Evolutionary conservation across 176 grass and related monocot genomes (phyloP).

Genomic region (Eremochloa ophiuroides): DNA sequence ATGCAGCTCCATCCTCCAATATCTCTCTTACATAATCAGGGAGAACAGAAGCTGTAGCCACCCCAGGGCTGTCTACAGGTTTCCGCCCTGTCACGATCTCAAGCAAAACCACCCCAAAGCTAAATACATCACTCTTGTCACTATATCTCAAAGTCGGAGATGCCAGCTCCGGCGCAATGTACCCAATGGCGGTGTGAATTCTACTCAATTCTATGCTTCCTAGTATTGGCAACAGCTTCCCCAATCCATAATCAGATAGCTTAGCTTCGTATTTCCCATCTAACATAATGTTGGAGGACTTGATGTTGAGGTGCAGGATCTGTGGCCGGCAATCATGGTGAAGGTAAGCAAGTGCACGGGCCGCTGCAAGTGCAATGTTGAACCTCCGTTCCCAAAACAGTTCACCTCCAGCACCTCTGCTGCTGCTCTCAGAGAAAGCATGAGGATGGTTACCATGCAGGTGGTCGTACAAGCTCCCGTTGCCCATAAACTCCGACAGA

Average conservation of each 20-base stretch:
- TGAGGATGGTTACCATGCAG: conserved; percentile 50
- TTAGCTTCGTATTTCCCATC: conserved; percentile 82
- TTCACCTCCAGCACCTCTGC: conserved; percentile 36
- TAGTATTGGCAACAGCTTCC: conserved; percentile 76
- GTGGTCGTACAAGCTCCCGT: conserved; percentile 77
- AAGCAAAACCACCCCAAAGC: conserved; percentile 91
- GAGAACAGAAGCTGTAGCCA: conserved; percentile 44
- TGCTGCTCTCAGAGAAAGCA: conserved; percentile 42
- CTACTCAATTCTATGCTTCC: conserved; percentile 74
- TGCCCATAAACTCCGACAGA: conserved; percentile 67
- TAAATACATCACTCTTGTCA: conserved; percentile 95
- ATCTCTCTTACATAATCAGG: conserved; percentile 75
- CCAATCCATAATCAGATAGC: conserved; percentile 89
- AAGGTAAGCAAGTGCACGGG: conserved; percentile 78
- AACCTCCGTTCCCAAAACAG: conserved; percentile 78
- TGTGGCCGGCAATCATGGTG: conserved; percentile 94
- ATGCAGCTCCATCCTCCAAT: conserved; percentile 71
- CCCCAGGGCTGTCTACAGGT: conserved; percentile 67
- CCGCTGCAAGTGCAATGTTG: conserved; percentile 69
- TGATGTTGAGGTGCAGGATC: conserved; percentile 93
- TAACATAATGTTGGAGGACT: conserved; percentile 92
- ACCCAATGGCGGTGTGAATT: conserved; percentile 73
- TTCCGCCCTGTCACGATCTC: conserved; percentile 90
- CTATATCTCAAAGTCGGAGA: conserved; percentile 76
- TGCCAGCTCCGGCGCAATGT: conserved; percentile 85